Evolutionary conservation across 2,329 filamentous ascomycete species (phyloP).

Genomic region (Alternaria arbusti): DNA sequence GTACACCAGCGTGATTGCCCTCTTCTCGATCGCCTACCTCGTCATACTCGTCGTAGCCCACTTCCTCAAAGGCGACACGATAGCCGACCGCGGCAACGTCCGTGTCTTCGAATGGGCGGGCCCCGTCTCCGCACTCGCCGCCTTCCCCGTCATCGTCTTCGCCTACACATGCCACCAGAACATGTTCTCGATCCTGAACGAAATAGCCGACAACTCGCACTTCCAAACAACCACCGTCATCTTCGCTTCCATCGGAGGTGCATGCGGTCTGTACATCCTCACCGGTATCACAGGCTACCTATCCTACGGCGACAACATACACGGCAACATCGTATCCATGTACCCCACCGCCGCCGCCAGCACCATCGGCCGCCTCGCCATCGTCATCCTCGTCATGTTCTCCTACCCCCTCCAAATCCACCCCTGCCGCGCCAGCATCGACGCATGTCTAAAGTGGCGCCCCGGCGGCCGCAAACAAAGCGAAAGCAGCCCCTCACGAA

Average conservation of each 20-base stretch:
- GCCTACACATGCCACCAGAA: constrained; percentile 99
- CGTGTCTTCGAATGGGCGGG: constrained; percentile 80
- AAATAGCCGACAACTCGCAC: constrained; percentile 85
- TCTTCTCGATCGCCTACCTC: constrained; percentile 92
- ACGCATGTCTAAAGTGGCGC: constrained; percentile 93
- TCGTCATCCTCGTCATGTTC: constrained; percentile 95
- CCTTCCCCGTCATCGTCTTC: constrained; percentile 94
- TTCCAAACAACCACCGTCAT: constrained; percentile 80
- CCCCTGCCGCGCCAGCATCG: constrained; percentile 91
- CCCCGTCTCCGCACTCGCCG: constrained; percentile 77
- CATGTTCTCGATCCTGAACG: constrained; percentile 99
- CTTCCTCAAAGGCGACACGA: constrained; percentile 78
- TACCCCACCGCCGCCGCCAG: constrained; percentile 74
- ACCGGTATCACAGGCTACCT: constrained; percentile 96
- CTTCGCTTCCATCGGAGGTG: constrained; percentile 81
- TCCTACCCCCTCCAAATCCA: constrained; percentile 96
- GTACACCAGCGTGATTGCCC: constrained; percentile 90
- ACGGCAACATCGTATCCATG: constrained; percentile 87
- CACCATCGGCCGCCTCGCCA: constrained; percentile 92
- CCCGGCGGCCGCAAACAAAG: constrained; percentile 56
- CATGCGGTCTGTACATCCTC: constrained; percentile 85
- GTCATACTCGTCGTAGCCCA: constrained; percentile 93
- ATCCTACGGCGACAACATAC: constrained; percentile 88
- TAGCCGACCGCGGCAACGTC: constrained; percentile 75
- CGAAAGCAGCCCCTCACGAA: constrained; percentile 50